Conservation (phyloP, 148 eudicot genomes). For the Limonium bicolor region DNA sequence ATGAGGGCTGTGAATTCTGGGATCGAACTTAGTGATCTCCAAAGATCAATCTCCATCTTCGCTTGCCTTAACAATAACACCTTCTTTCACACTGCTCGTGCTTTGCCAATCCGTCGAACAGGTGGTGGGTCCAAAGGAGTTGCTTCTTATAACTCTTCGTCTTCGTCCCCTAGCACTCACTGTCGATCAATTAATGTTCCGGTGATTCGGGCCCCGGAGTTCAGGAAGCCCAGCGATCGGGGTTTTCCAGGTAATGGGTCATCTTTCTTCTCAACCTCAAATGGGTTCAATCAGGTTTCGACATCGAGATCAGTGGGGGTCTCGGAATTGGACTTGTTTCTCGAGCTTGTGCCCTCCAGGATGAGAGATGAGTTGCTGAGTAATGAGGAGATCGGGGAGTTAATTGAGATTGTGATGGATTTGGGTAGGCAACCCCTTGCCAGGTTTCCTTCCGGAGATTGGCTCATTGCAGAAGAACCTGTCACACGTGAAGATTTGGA, state of each 20-base stretch:
- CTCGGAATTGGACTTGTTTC: constrained; percentile 65
- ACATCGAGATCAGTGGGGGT: constrained; percentile 20
- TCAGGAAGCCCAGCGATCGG: constrained; percentile 63
- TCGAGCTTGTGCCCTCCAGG: constrained; percentile 62
- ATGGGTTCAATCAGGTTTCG: constrained; percentile 19
- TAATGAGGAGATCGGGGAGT: constrained; percentile 46
- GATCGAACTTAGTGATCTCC: constrained; percentile 64
- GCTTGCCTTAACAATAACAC: constrained; percentile 15
- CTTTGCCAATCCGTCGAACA: constrained; percentile 71
- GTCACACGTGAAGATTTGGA: constrained; percentile 67
- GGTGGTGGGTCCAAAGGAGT: constrained; percentile 18
- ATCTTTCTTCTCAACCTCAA: no score
- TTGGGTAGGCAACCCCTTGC: constrained; percentile 91
- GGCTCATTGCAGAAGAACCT: constrained; percentile 63
- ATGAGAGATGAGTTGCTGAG: constrained; percentile 49
- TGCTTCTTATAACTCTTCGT: constrained; percentile 10
- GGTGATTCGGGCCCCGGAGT: constrained; percentile 40
- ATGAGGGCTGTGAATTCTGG: constrained; percentile 62
- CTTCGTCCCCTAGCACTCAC: constrained; percentile 16
- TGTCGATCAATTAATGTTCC: no score
- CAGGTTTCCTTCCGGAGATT: constrained; percentile 90
- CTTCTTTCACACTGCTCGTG: constrained; percentile 17
- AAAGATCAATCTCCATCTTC: constrained; percentile 38
- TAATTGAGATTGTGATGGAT: constrained; percentile 92
- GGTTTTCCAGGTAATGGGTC: constrained; percentile 41